A percentile compares a stretch with the other conserved stretches of the same genome.
Evolutionary conservation across 192 early-diverging fungal species (phyloP).

Genomic region (Piromyces finnis): DNA sequence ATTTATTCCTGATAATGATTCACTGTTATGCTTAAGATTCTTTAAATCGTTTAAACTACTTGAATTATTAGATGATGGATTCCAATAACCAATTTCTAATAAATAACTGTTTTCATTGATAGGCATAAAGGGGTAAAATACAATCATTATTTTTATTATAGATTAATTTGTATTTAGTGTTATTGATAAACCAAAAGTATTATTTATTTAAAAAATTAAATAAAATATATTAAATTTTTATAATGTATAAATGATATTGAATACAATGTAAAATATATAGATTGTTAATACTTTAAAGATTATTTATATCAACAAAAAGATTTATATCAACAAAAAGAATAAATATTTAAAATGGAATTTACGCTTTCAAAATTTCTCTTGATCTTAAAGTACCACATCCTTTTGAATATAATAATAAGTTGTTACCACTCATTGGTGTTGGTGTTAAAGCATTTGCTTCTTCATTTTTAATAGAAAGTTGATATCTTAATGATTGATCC

Average conservation of each 20-base stretch:
- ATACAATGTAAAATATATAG: too few species aligned
- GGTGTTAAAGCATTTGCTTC: neutral
- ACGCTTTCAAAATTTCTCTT: constrained; percentile 1
- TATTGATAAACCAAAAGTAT: too few species aligned
- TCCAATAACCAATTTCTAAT: neutral
- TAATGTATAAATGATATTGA: too few species aligned
- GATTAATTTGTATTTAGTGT: too few species aligned
- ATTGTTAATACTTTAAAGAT: too few species aligned
- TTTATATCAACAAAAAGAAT: too few species aligned
- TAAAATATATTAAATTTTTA: too few species aligned
- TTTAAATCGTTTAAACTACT: neutral
- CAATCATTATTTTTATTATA: too few species aligned
- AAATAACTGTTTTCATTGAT: neutral
- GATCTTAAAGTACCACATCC: constrained; percentile 1
- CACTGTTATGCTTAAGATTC: neutral
- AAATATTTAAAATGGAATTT: neutral
- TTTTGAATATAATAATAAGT: constrained; percentile 2
- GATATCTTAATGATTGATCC: neutral
- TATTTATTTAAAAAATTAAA: too few species aligned
- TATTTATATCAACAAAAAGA: too few species aligned
- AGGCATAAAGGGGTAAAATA: too few species aligned
- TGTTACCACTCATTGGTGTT: constrained; percentile 1
- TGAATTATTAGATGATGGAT: neutral
- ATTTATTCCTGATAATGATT: neutral
- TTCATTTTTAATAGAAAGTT: neutral